A percentile compares a stretch with the other conserved stretches of the same genome.
These are phyloP conservation scores for Capsicum chinense DNA, from an alignment of 257 asterid species.

Conservation along the genomic window DNA sequence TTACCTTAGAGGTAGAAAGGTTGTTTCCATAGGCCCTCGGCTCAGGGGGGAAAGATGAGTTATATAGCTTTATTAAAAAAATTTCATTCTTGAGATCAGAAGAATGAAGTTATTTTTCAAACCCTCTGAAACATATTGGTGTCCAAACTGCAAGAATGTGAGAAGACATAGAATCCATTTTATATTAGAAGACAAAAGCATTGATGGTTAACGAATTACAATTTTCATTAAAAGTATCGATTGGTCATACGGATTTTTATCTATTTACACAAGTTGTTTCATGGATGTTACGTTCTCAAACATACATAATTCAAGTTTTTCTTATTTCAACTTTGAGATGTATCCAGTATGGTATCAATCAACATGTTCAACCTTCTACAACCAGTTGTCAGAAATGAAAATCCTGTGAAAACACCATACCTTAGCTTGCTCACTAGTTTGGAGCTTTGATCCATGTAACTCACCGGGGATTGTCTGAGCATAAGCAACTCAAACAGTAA, in stretches of 20 bases:
- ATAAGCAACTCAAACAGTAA: neutral
- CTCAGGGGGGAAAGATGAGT: neutral
- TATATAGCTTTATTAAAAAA: neutral
- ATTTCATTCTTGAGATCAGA: neutral
- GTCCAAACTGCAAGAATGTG: neutral
- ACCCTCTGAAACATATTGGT: neutral
- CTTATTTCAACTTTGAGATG: neutral
- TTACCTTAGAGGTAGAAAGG: too few relatives aligned
- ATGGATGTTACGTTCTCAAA: neutral
- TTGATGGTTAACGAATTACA: neutral
- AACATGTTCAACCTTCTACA: neutral
- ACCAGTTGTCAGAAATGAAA: neutral
- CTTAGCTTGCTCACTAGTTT: neutral
- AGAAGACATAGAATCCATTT: neutral
- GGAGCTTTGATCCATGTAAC: neutral
- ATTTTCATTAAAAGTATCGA: neutral
- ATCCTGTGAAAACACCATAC: neutral
- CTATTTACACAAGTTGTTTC: neutral
- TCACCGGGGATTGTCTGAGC: neutral
- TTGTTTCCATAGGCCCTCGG: too few relatives aligned
- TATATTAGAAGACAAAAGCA: neutral
- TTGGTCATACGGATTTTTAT: neutral
- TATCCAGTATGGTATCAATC: neutral
- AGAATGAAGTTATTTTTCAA: neutral
- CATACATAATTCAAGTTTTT: neutral